Evolutionary conservation across 2,329 filamentous ascomycete species (phyloP).

Genomic region (Fusarium avenaceum): DNA sequence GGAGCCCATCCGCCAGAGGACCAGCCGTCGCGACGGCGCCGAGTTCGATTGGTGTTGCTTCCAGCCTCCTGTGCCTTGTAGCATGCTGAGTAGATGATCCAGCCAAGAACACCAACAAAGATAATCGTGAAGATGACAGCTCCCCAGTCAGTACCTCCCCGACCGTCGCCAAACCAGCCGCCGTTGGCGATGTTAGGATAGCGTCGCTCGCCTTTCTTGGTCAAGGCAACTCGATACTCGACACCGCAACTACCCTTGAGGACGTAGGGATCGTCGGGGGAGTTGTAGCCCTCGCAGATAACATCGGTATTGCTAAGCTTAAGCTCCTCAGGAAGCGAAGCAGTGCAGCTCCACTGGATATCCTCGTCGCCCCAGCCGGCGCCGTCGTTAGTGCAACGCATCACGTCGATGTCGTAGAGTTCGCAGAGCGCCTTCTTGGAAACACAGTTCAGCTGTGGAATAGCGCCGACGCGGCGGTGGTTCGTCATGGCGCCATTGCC

Average conservation of each 20-base stretch:
- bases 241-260: slow-evolving; percentile 93
- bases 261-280: slow-evolving; percentile 84
- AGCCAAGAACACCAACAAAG: slow-evolving; percentile 71
- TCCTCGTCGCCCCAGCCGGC: slow-evolving; percentile 83
- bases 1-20: slow-evolving; percentile 55
- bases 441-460: slow-evolving; percentile 84
- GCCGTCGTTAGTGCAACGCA: slow-evolving; percentile 92
- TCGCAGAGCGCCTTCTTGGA: slow-evolving; percentile 74
- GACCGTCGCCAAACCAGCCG: slow-evolving; percentile 53
- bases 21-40: slow-evolving; percentile 50
- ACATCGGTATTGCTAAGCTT: slow-evolving; percentile 89
- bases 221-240: slow-evolving; percentile 86
- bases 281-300: slow-evolving; percentile 88
- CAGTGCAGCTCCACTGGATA: slow-evolving; percentile 90
- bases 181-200: slow-evolving; percentile 70
- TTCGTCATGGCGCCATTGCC: slow-evolving; percentile 74
- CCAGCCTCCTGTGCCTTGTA: slow-evolving; percentile 25
- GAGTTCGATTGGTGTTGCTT: slow-evolving; percentile 27
- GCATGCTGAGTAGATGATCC: slow-evolving; percentile 73
- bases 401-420: slow-evolving; percentile 80
- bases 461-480: slow-evolving; percentile 79
- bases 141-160: slow-evolving; percentile 52
- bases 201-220: slow-evolving; percentile 78
- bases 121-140: slow-evolving; percentile 70
- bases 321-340: slow-evolving; percentile 70